phyloP scores from a whole-genome alignment of 257 asterid species.

The Asclepias syriaca region DNA sequence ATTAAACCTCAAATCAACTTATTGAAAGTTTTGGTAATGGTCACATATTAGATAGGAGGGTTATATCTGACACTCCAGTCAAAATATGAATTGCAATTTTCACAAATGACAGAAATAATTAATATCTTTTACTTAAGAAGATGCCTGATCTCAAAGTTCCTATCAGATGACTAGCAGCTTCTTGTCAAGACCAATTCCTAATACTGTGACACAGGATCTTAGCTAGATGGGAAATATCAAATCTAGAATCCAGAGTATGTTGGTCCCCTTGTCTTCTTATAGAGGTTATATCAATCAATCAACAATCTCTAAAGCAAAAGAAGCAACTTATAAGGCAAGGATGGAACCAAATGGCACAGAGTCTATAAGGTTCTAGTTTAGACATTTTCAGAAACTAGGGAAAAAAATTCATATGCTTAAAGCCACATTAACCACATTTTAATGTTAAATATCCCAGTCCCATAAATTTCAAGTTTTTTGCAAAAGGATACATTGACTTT shows the following conservation, averaged over 20 bases:
- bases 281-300: background rate
- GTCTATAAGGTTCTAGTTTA: background rate
- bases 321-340: background rate
- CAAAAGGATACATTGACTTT: background rate
- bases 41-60: background rate
- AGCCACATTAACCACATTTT: background rate
- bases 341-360: background rate
- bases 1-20: background rate
- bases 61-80: background rate
- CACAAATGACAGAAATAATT: background rate
- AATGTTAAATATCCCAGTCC: background rate
- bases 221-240: background rate
- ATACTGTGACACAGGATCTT: background rate
- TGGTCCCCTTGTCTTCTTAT: background rate
- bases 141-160: background rate
- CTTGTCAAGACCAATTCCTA: background rate
- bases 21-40: background rate
- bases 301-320: background rate
- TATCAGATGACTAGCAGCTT: background rate
- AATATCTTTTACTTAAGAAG: background rate
- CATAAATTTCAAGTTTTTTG: background rate
- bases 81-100: background rate
- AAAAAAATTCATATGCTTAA: background rate
- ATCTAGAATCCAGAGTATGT: background rate
- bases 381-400: background rate